These are phyloP conservation scores for Cichorium intybus DNA, from an alignment of 140 eudicot species.

Conservation along the genomic window DNA sequence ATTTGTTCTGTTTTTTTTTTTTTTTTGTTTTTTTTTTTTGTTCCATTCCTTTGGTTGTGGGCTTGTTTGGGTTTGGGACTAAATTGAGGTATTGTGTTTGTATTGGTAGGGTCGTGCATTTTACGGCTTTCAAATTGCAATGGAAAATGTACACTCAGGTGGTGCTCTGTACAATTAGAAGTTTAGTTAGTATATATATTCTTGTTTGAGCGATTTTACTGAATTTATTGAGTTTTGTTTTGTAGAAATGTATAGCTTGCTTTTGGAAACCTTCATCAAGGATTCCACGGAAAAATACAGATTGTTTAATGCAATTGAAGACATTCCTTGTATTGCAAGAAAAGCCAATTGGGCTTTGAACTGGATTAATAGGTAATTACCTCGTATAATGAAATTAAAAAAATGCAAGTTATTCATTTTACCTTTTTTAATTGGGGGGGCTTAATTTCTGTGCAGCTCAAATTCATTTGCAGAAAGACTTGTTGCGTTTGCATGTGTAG, in stretches of 20 bases:
- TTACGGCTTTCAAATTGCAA: conserved; percentile 90
- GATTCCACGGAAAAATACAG: conserved; percentile 68
- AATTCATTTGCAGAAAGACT: conserved; percentile 79
- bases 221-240: conserved; percentile 4
- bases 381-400: not conserved
- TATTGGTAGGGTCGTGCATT: conserved; percentile 75
- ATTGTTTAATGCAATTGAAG: conserved; percentile 74
- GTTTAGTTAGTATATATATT: not conserved
- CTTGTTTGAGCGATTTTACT: conserved; percentile 16
- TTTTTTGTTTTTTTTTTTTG: not conserved
- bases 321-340: conserved; percentile 64
- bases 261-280: conserved; percentile 71
- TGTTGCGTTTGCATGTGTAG: conserved; percentile 85
- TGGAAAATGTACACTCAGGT: conserved; percentile 91
- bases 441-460: conserved; percentile 49
- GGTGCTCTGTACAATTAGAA: conserved; percentile 1
- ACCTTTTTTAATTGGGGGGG: not conserved
- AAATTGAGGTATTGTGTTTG: conserved; percentile 22
- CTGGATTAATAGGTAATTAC: conserved; percentile 66
- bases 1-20: not conserved
- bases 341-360: conserved; percentile 84
- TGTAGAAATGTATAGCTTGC: conserved; percentile 86
- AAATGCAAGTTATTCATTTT: not conserved
- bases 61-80: conserved; percentile 5
- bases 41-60: not conserved